A percentile compares a stretch with the other conserved stretches of the same genome.
Evolutionary conservation across 2,329 filamentous ascomycete genomes (phyloP).

Genomic region (Thermoascus crustaceus): DNA sequence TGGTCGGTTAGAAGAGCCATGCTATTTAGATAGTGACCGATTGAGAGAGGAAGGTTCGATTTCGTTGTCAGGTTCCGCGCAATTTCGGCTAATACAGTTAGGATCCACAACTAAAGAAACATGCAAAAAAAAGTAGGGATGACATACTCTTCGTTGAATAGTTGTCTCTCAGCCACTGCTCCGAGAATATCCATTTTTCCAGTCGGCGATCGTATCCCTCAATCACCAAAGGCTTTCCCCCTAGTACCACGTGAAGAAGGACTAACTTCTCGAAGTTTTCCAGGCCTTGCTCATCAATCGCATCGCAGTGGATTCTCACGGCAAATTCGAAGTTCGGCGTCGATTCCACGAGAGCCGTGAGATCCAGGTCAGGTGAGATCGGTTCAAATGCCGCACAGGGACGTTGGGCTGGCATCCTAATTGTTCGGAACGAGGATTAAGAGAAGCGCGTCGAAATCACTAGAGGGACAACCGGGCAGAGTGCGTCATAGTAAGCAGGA

Average conservation of each 20-base stretch:
- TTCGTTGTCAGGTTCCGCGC: constrained; percentile 72
- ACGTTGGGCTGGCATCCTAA: constrained; percentile 66
- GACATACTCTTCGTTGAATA: constrained; percentile 68
- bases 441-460: not conserved
- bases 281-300: constrained; percentile 67
- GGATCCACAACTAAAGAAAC: constrained; percentile 11
- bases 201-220: constrained; percentile 75
- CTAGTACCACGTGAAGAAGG: constrained; percentile 69
- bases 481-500: not conserved
- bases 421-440: no score
- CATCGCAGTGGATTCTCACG: constrained; percentile 66
- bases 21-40: constrained; percentile 81
- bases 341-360: constrained; percentile 64
- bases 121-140: not conserved
- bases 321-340: constrained; percentile 84
- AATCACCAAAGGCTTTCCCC: constrained; percentile 81
- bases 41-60: constrained; percentile 71
- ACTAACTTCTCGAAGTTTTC: constrained; percentile 81
- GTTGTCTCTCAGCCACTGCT: constrained; percentile 69
- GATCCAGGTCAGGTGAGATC: constrained; percentile 75
- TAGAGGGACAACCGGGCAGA: not conserved
- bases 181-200: constrained; percentile 69
- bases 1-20: constrained; percentile 78
- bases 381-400: constrained; percentile 88
- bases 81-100: constrained; percentile 56